phyloP scores from a whole-genome alignment of 345 rosid genomes.

The Heritiera fomes region DNA sequence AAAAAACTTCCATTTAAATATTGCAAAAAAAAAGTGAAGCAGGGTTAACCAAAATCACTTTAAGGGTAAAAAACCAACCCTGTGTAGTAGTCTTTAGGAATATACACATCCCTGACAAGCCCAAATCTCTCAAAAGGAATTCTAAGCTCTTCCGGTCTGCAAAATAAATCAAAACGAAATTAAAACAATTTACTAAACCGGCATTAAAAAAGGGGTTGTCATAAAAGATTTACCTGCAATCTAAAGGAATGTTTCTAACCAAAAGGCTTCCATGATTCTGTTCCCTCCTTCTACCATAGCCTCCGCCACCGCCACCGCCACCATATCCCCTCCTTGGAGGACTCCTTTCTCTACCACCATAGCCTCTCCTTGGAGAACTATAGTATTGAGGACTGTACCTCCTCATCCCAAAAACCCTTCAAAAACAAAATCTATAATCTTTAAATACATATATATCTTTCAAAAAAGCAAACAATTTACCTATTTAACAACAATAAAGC shows the following conservation, averaged over 20 bases:
- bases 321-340: slow-evolving; percentile 71
- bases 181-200: slow-evolving; percentile 8
- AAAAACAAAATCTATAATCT: slow-evolving; percentile 6
- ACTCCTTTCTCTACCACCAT: slow-evolving; percentile 76
- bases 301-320: slow-evolving; percentile 60
- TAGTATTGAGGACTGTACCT: slow-evolving; percentile 78
- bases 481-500: background rate
- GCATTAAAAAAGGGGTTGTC: background rate
- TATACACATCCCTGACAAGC: slow-evolving; percentile 82
- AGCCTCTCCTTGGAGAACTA: slow-evolving; percentile 93
- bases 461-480: background rate
- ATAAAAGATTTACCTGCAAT: slow-evolving; percentile 64
- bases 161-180: background rate
- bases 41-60: background rate
- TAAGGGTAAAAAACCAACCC: slow-evolving; percentile 54
- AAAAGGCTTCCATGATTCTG: slow-evolving; percentile 76
- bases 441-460: background rate
- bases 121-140: slow-evolving; percentile 87
- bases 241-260: slow-evolving; percentile 91
- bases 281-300: slow-evolving; percentile 75
- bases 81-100: slow-evolving; percentile 87
- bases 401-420: slow-evolving; percentile 55
- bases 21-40: background rate
- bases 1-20: slow-evolving; percentile 1
- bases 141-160: slow-evolving; percentile 90